Base-by-base conservation (phyloP, 495 filamentous ascomycete genomes). In the Mytilinidion resinicola region DNA sequence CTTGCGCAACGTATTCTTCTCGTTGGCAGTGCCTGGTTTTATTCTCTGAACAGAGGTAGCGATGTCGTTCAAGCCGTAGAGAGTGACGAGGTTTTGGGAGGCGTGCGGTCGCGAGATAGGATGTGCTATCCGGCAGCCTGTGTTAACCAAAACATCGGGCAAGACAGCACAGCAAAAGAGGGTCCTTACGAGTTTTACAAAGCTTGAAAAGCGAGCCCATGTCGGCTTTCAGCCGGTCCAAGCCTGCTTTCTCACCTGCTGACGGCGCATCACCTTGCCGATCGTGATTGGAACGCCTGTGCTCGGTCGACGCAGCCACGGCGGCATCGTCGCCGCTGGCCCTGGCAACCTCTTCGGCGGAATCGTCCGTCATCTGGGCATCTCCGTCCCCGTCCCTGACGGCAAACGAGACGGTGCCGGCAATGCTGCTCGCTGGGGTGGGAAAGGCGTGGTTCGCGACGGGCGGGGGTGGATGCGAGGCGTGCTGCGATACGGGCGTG, bases 1-100 rank as follows among this genome's bases (percentile, higher is more conserved):
- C 67, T 89, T 89, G 55, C 86, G 74, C 35, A 90, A 74, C 61
- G 83, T 82, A 65, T 88, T 88, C 64, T 85, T 85, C 71, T 89
- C 89, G 61, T 83, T 82, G 41, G 84, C 85, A 6, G 82, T 85
- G 4, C 74, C 69, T 4, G 83, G 80, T 68, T 90, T 83, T 50
- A 75, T 77, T 53, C 86, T 75, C 50, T 82, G 83, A 55, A 89
- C 85, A 50, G 77, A 82, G 57, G 79, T 77, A 48, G 83, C 85
- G 53, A 89, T 72, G 49, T 74, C 65, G 53, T 80, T 73, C 43
- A 90, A 73, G 36, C 74, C 75, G 70, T 86, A 88, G 51, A 87
- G 71, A 19, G 78, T 75, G 50, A 89, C 75, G 52, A 90, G 77
- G 70, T 88, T 82, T 59, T 82, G 69, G 49, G 78, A 76, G 36